Conservation (phyloP, 208 protist species). For the Naegleria gruberi region DNA sequence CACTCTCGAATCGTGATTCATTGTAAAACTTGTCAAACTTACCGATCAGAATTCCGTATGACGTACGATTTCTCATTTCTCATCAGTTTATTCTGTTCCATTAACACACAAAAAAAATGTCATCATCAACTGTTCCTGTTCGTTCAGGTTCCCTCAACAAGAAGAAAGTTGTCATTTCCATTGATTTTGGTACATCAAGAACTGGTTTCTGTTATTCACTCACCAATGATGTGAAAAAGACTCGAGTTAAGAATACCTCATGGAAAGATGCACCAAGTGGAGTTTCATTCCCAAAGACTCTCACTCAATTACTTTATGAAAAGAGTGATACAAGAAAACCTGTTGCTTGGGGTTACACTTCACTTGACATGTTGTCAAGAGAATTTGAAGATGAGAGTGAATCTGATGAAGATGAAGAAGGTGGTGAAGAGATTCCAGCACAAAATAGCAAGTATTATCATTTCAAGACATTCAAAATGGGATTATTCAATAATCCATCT, state of each 20-base stretch:
- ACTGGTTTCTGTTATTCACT: not conserved
- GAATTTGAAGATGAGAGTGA: not conserved
- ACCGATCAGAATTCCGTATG: no score
- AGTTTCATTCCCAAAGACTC: not conserved
- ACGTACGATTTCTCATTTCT: no score
- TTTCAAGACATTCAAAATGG: not conserved
- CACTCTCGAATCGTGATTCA: no score
- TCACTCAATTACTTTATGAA: not conserved
- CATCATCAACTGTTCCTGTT: no score
- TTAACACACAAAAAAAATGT: no score
- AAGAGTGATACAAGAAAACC: not conserved
- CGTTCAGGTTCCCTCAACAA: not conserved
- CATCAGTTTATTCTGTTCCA: no score
- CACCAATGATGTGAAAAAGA: not conserved
- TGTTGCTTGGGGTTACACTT: not conserved
- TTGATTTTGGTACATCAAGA: slow-evolving; percentile 1
- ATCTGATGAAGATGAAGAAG: not conserved
- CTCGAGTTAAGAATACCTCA: not conserved
- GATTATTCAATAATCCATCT: not conserved
- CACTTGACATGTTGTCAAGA: not conserved
- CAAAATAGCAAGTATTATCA: not conserved
- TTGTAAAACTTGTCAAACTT: no score
- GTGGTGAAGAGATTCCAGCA: no score
- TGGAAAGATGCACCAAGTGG: not conserved
- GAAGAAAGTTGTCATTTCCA: not conserved